Percentiles rank a stretch among this genome's conserved stretches.
These are phyloP conservation scores for Przewalskia tangutica DNA, from an alignment of 257 asterid genomes.

Conservation along the genomic window DNA sequence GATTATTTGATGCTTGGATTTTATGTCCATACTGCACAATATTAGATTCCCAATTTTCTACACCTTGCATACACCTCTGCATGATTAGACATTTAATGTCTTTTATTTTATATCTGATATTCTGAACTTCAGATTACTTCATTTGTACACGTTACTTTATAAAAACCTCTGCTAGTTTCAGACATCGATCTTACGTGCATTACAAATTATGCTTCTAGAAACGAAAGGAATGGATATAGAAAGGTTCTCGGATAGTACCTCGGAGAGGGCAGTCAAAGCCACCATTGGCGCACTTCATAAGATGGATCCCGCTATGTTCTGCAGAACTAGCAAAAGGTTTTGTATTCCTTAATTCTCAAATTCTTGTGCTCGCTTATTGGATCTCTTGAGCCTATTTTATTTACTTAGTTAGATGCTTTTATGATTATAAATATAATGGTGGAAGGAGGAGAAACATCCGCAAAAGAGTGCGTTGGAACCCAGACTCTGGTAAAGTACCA, in stretches of 20 bases:
- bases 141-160: background rate
- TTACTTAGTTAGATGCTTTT: slow-evolving; percentile 1
- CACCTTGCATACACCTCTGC: too few species aligned
- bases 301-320: slow-evolving; percentile 38
- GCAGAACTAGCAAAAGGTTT: slow-evolving; percentile 52
- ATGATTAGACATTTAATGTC: background rate
- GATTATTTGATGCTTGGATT: too few species aligned
- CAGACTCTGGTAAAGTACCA: too few species aligned
- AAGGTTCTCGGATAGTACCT: slow-evolving; percentile 38
- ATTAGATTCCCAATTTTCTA: background rate
- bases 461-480: slow-evolving; percentile 46
- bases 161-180: background rate
- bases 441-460: slow-evolving; percentile 21
- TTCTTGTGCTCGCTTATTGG: background rate
- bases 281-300: slow-evolving; percentile 39
- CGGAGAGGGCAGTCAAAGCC: slow-evolving; percentile 17
- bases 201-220: slow-evolving; percentile 22
- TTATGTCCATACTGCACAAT: too few species aligned
- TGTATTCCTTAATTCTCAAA: slow-evolving; percentile 1
- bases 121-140: background rate
- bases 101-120: background rate
- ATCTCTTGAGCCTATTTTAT: background rate
- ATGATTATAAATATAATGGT: slow-evolving; percentile 18
- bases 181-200: background rate
- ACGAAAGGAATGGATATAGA: slow-evolving; percentile 39